A percentile compares a stretch with the other conserved stretches of the same genome.
Conservation (phyloP, 139 green algal species). For the Closterium sp. region DNA sequence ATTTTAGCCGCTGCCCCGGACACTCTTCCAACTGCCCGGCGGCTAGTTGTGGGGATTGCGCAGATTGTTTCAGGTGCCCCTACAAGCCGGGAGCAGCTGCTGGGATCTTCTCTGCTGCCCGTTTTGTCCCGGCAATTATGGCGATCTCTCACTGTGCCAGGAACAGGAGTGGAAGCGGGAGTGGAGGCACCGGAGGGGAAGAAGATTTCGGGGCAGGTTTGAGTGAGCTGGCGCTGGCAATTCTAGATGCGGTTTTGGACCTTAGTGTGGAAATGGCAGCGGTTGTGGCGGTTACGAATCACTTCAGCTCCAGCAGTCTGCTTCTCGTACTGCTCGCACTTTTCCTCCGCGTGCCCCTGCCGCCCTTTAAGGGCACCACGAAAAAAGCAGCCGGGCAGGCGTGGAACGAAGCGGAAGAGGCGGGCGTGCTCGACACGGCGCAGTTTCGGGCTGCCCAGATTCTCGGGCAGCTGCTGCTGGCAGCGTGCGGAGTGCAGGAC, state of each 20-base stretch:
- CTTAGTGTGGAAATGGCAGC: slow-evolving; percentile 34
- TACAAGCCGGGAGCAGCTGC: background rate
- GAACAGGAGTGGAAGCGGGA: background rate
- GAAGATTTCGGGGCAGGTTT: background rate
- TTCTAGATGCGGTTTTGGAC: slow-evolving; percentile 28
- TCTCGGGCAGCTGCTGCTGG: slow-evolving; percentile 31
- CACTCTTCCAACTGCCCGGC: slow-evolving; percentile 7
- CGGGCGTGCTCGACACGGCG: background rate
- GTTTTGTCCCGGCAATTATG: slow-evolving; percentile 17
- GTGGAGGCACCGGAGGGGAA: background rate
- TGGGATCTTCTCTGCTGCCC: slow-evolving; percentile 14
- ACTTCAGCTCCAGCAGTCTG: slow-evolving; percentile 15
- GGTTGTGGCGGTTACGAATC: slow-evolving; percentile 8
- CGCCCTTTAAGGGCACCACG: background rate
- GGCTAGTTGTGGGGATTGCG: slow-evolving; percentile 13
- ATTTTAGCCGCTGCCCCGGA: slow-evolving; percentile 4
- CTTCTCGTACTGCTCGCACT: slow-evolving; percentile 29
- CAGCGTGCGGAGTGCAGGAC: slow-evolving; percentile 6
- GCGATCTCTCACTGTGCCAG: background rate
- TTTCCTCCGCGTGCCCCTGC: background rate
- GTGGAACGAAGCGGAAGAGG: background rate
- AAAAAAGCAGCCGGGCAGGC: background rate
- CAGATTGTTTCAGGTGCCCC: slow-evolving; percentile 9
- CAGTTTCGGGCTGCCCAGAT: slow-evolving; percentile 31
- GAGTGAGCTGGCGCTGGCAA: background rate